A percentile compares a stretch with the other conserved stretches of the same genome.
Evolutionary conservation across 2,329 filamentous ascomycete genomes (phyloP).

Genomic region (Aspergillus caelatus): DNA sequence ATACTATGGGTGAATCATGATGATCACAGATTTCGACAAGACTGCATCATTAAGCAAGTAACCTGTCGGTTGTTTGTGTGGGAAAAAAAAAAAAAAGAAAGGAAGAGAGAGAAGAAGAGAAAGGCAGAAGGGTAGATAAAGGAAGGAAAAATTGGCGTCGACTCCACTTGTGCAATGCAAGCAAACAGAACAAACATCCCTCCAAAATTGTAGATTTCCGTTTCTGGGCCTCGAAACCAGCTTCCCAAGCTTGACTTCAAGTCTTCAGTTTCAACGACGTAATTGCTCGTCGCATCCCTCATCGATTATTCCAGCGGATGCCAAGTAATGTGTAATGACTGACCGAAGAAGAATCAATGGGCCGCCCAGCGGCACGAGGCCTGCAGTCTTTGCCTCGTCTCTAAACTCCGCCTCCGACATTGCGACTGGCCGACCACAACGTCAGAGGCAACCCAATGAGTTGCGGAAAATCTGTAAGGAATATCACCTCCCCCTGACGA

Average conservation of each 20-base stretch:
- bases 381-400: conserved; percentile 67
- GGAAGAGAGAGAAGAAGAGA: conserved; percentile 27
- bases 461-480: conserved; percentile 83
- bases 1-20: background rate
- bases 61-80: conserved; percentile 14
- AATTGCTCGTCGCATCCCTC: conserved; percentile 5
- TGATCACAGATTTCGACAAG: background rate
- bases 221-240: conserved; percentile 27
- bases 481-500: background rate
- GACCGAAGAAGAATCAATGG: conserved; percentile 91
- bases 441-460: conserved; percentile 67
- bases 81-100: conserved; percentile 20
- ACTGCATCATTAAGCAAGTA: conserved; percentile 26
- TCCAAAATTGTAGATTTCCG: conserved; percentile 38
- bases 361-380: conserved; percentile 73
- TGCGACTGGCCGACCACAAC: conserved; percentile 52
- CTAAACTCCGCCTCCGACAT: conserved; percentile 51
- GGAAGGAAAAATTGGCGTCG: conserved; percentile 19
- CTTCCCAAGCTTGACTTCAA: background rate
- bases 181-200: conserved; percentile 46
- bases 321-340: conserved; percentile 58
- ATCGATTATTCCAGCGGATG: conserved; percentile 11
- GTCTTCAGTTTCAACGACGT: conserved; percentile 14
- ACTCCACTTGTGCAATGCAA: conserved; percentile 12
- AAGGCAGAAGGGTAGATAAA: conserved; percentile 20